Evolutionary conservation across 169 alveolate species (phyloP), one percentile per base, ranked within the genome.

Genomic region (Pseudocohnilembus persalinus): DNA sequence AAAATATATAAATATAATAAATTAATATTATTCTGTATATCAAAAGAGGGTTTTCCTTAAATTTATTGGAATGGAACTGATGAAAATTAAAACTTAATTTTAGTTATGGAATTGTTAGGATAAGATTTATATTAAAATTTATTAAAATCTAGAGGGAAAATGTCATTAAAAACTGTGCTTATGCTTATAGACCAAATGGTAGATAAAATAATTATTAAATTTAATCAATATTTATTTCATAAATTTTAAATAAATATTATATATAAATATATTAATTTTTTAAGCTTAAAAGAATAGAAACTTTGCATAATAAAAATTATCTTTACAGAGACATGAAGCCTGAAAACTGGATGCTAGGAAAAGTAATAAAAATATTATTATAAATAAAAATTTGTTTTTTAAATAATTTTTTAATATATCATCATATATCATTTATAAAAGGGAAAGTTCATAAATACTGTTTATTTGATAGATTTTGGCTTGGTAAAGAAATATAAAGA

Each of bases 381-480:
- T 30, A 83, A 83, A 11, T 49, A 11, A 49, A 49, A 11, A 49
- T 49, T 49, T 11, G 26, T 20, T 4, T 20, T 11, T 49, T n/a
- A n/a, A n/a, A n/a, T n/a, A n/a, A n/a, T n/a, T n/a, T n/a, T n/a
- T n/a, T n/a, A n/a, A n/a, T n/a, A n/a, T n/a, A 74, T 49, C 20
- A 49, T 49, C 20, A 49, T 49, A 4, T 49, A 4, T 49, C 68
- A 49, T 49, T 49, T 4, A 49, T 49, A 49, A 20, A 49, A 49
- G 4, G 20, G 20, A 11, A 49, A 49, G 68, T n/a, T n/a, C n/a
- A 35, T 32, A 49, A 76, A 73, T 74, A 82, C 81, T 49, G 84
- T 91, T 31, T 92, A 88, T 82, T 77, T 93, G 4, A 88, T 92
- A 15, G 97, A 94, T 84, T 94, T 90, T 74, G 97, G 97, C 6